phyloP scores from a whole-genome alignment of 306 rosid genomes.

The Glycine tomentella region DNA sequence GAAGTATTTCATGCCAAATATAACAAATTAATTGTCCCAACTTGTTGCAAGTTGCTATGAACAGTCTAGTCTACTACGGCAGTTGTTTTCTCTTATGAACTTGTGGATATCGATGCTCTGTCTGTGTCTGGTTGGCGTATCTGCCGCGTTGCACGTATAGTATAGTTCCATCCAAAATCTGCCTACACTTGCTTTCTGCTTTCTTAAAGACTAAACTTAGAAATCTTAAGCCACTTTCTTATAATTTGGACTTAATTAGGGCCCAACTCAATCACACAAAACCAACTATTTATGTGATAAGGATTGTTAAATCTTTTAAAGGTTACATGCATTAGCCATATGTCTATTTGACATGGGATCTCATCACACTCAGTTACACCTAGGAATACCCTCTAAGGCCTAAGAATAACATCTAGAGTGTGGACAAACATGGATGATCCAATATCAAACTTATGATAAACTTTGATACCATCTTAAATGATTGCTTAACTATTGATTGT shows the following conservation, averaged over 20 bases:
- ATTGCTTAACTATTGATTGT: neutral
- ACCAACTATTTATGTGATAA: too few relatives aligned
- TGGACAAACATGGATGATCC: too few relatives aligned
- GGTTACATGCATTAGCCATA: too few relatives aligned
- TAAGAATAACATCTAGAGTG: too few relatives aligned
- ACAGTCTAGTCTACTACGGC: neutral
- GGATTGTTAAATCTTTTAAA: too few relatives aligned
- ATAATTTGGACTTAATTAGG: too few relatives aligned
- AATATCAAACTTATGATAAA: too few relatives aligned
- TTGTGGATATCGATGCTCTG: slow-evolving; percentile 34
- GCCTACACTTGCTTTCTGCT: too few relatives aligned
- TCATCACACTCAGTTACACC: too few relatives aligned
- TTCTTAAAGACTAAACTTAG: neutral
- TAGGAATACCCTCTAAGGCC: too few relatives aligned
- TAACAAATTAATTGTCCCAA: neutral
- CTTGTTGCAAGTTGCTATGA: neutral
- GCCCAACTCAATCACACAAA: too few relatives aligned
- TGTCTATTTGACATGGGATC: too few relatives aligned
- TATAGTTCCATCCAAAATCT: neutral
- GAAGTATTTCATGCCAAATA: neutral
- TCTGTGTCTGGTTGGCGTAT: slow-evolving; percentile 4
- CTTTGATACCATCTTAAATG: neutral
- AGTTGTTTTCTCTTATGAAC: neutral
- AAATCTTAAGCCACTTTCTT: neutral
- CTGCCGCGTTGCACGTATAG: neutral